phyloP scores from a whole-genome alignment of 805 yeast genomes.

The Metschnikowia cubensis region DNA sequence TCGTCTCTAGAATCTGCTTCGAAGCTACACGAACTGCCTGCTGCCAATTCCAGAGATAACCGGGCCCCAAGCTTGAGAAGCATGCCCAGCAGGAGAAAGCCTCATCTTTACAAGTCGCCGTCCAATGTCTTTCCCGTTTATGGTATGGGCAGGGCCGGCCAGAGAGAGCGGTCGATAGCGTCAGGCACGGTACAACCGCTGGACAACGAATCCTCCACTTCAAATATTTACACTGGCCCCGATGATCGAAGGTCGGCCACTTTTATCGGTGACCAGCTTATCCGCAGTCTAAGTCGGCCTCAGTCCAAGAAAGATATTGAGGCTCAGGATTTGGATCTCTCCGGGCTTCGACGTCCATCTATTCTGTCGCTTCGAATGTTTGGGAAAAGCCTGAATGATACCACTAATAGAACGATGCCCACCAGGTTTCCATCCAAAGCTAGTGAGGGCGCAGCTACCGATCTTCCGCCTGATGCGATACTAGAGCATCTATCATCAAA shows the following conservation, averaged over 20 bases:
- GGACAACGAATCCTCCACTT: background rate
- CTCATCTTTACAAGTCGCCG: constrained; percentile 45
- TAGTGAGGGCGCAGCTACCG: constrained; percentile 3
- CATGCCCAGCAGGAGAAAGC: background rate
- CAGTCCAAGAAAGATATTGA: constrained; percentile 11
- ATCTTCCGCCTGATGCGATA: constrained; percentile 8
- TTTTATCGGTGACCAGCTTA: constrained; percentile 13
- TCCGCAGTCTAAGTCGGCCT: constrained; percentile 12
- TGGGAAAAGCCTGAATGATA: background rate
- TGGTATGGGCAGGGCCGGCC: constrained; percentile 69
- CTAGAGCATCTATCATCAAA: constrained; percentile 5
- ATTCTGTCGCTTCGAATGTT: background rate
- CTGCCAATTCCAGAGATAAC: background rate
- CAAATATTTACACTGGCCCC: background rate
- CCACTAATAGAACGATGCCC: background rate
- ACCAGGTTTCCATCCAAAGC: background rate
- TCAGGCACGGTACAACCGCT: constrained; percentile 14
- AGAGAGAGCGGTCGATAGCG: constrained; percentile 57
- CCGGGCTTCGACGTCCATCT: constrained; percentile 1
- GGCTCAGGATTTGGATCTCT: constrained; percentile 1
- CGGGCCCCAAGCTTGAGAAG: constrained; percentile 1
- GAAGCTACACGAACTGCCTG: background rate
- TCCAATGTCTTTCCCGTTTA: constrained; percentile 75
- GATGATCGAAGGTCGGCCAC: constrained; percentile 10
- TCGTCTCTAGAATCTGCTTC: constrained; percentile 3